phyloP scores from a whole-genome alignment of 345 rosid genomes.

The Brassica nigra region DNA sequence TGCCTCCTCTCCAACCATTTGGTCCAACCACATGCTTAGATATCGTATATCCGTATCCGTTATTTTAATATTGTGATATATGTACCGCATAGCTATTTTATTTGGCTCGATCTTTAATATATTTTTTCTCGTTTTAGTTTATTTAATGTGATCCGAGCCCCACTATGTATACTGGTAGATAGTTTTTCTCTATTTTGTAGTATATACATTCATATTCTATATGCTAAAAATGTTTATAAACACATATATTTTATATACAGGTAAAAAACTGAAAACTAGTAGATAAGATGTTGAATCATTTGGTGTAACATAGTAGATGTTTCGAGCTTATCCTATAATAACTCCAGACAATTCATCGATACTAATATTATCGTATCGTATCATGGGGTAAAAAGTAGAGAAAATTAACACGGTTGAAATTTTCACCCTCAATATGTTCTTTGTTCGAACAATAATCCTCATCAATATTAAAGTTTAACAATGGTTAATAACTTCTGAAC shows the following conservation, averaged over 20 bases:
- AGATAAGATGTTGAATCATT: neutral
- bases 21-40: conserved; percentile 42
- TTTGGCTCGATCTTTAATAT: neutral
- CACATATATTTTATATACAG: no score
- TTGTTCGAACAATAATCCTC: neutral
- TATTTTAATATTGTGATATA: neutral
- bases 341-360: neutral
- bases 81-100: conserved; percentile 13
- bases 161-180: neutral
- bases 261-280: neutral
- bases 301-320: neutral
- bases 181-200: neutral
- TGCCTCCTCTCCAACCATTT: conserved; percentile 36
- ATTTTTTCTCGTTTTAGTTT: neutral
- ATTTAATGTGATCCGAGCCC: conserved; percentile 8
- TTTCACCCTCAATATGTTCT: neutral
- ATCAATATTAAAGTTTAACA: conserved; percentile 13
- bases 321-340: neutral
- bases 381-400: neutral
- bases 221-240: neutral
- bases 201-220: neutral
- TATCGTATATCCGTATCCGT: conserved; percentile 20
- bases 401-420: neutral
- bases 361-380: neutral
- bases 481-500: conserved; percentile 12